phyloP scores from a whole-genome alignment of 2,329 filamentous ascomycete species.

The Balansia obtecta region DNA sequence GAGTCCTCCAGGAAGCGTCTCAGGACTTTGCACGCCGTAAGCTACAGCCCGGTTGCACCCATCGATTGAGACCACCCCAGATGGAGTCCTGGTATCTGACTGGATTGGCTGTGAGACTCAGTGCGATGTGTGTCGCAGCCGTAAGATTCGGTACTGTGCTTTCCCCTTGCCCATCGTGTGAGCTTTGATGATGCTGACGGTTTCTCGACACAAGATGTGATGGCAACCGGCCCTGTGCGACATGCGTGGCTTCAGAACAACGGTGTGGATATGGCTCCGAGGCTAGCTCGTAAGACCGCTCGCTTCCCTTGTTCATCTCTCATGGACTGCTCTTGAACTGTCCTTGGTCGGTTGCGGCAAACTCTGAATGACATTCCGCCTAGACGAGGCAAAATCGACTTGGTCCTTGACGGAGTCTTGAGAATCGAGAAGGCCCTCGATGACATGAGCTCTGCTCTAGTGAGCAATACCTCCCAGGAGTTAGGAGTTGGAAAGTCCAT shows the following conservation, averaged over 20 bases:
- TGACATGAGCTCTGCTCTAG: conserved; percentile 29
- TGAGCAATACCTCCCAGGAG: conserved; percentile 11
- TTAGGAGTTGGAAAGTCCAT: not conserved
- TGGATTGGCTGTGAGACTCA: conserved; percentile 10
- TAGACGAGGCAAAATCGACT: conserved; percentile 33
- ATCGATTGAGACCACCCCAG: not conserved
- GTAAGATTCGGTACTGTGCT: conserved; percentile 30
- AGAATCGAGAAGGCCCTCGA: conserved; percentile 33
- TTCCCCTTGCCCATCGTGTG: not conserved
- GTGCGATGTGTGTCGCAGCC: conserved; percentile 34
- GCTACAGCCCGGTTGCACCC: conserved; percentile 6
- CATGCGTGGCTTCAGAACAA: conserved; percentile 23
- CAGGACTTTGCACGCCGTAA: conserved; percentile 29
- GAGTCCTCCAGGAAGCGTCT: conserved; percentile 27
- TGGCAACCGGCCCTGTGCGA: conserved; percentile 31
- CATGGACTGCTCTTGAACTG: not conserved
- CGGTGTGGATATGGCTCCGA: conserved; percentile 30
- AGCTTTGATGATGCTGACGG: not conserved
- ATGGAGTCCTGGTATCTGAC: not conserved
- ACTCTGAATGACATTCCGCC: not conserved
- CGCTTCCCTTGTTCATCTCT: not conserved
- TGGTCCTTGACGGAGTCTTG: conserved; percentile 37
- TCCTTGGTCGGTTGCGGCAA: not conserved
- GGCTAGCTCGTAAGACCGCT: conserved; percentile 27
- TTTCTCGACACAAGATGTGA: conserved; percentile 27